Base-by-base conservation (phyloP, 1,284 basidiomycete genomes). In the Ceratorhiza oryzae-sativae region DNA sequence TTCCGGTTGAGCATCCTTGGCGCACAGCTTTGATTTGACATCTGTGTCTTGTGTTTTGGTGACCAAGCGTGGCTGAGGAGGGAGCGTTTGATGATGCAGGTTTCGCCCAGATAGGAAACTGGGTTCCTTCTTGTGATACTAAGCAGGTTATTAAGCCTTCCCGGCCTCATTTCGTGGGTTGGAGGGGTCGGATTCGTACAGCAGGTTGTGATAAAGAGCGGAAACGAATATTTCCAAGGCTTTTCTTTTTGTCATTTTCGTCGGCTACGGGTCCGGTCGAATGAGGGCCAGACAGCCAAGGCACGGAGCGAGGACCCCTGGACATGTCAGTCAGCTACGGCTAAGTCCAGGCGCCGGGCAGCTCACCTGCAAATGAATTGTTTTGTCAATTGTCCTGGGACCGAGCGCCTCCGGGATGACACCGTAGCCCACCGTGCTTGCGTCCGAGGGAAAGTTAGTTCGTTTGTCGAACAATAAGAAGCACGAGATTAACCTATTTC, bases 1-100 rank as follows among this genome's bases (percentile, higher is more conserved):
- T 68, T 56, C 51, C 39, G 41, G 45, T 34, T 59, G 30, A 13
- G 41, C 51, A 36, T 18, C 34, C 23, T 30, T 25, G n/a, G 20
- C 32, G 48, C 46, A 51, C 32, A 65, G 62, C 46, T 53, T 48
- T 39, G 48, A n/a, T 6, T 65, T n/a, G 62, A 51, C 34, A 41
- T 48, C 62, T 36, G 20, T 15, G 5, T 53, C 13, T 34, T 25
- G 32, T 34, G 30, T 34, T 10, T 34, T 55, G 53, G 30, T 55
- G 53, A 15, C 30, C 53, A n/a, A 55, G 53, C n/a, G 53, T 4
- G 53, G 51, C 9, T 18, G 51, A 18, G 5, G 51, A 55, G 51
- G 30, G 27, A 13, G 51, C 60, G 8, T 18, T 23, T 34, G 60
- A 30, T 27, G 42, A 62, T 62, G 49, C 18, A 46, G 59, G 9